Evolutionary conservation across 805 yeast species (phyloP), one percentile per base, ranked within the genome.

Genomic region (Candida quercuum): DNA sequence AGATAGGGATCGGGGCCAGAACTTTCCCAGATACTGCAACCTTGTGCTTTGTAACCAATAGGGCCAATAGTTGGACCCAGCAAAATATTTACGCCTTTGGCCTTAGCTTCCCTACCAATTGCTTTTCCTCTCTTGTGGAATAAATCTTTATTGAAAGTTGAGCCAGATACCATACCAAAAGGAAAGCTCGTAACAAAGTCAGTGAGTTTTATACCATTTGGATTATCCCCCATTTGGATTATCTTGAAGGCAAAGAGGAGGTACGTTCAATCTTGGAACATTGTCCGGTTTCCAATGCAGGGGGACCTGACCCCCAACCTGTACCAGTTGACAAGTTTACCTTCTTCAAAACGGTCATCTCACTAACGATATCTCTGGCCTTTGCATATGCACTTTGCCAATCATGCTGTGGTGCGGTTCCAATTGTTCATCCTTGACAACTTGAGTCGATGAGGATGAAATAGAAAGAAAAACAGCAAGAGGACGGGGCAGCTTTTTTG

Each of bases 171-270:
- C 26, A 77, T 48, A 1, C 80, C 84, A 2, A 78, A 69, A 1
- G 84, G 82, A 41, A 71, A 78, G 26, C 68, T 66, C 1, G 81
- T 72, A 21, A 69, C 71, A 47, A 69, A 69, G 48, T 77, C 83
- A 6, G 82, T 69, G 37, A 64, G 67, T 40, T 81, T 60, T 15
- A 77, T 74, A 9, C 84, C 84, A 43, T 71, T 67, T 6, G 81
- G 81, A 5, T 81, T 81, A 57, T n/a, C n/a, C n/a, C n/a, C 84
- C 84, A 43, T 71, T 67, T 6, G 81, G 81, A 5, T 81, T 81
- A 57, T 78, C 82, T 47, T 77, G 82, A 21, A 76, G 61, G 46
- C 84, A 78, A 12, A 78, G 53, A 9, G 72, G 64, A 4, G 76
- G 74, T 36, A 76, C 71, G 7, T 72, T 74, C 20, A 76, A 57